phyloP scores from a whole-genome alignment of 805 yeast genomes.

The Hanseniaspora valbyensis region DNA sequence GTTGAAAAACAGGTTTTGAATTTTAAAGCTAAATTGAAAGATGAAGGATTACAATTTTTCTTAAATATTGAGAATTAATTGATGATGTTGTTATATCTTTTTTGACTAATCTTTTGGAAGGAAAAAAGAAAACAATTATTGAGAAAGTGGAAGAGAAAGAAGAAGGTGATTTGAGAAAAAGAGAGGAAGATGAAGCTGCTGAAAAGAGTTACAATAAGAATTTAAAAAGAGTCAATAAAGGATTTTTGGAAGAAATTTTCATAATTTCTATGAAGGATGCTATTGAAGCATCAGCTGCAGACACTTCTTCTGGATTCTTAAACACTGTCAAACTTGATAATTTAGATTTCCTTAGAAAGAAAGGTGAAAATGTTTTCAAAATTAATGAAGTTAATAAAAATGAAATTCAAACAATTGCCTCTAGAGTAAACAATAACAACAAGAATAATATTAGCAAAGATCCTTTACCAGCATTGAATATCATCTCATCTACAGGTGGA shows the following conservation, averaged over 20 bases:
- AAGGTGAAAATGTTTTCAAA: not conserved
- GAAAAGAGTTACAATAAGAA: no score
- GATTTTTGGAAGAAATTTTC: not conserved
- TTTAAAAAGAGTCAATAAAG: not conserved
- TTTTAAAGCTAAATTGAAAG: not conserved
- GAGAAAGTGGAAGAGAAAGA: not conserved
- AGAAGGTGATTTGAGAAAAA: not conserved
- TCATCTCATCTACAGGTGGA: no score
- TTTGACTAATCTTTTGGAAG: no score
- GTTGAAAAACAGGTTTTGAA: slow-evolving; percentile 11
- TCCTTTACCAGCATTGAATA: not conserved
- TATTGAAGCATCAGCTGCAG: not conserved
- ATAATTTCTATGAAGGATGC: not conserved
- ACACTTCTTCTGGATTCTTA: not conserved
- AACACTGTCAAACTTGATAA: not conserved
- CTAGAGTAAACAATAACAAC: no score
- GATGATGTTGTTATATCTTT: not conserved
- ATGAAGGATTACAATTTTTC: not conserved
- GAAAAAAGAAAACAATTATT: no score
- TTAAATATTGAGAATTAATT: not conserved
- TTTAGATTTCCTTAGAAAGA: not conserved
- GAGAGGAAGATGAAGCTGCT: not conserved
- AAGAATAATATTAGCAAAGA: no score
- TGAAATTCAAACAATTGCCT: not conserved
- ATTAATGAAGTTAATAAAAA: not conserved